These are phyloP conservation scores for Drechslerella coelobrocha DNA, from an alignment of 2,329 filamentous ascomycete species.

Conservation along the genomic window DNA sequence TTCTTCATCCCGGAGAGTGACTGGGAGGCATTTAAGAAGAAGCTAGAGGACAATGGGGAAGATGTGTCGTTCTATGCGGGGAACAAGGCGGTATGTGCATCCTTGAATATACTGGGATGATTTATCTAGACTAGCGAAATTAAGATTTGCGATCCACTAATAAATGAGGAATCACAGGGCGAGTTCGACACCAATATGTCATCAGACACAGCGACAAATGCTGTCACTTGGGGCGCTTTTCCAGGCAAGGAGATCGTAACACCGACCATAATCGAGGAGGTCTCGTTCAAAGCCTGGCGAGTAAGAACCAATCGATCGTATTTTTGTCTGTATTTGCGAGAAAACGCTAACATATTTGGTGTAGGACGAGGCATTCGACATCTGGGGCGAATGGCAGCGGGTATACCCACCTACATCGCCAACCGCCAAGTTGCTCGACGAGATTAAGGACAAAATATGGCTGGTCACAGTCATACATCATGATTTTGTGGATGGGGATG, in stretches of 20 bases:
- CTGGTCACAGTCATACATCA: constrained; percentile 91
- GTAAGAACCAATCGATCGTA: constrained; percentile 9
- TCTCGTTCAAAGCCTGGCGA: constrained; percentile 90
- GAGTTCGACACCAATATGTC: constrained; percentile 52
- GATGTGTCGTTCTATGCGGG: constrained; percentile 86
- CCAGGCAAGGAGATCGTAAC: constrained; percentile 94
- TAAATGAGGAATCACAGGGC: constrained; percentile 44
- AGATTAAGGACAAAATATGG: constrained; percentile 75
- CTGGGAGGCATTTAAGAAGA: constrained; percentile 71
- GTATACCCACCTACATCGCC: constrained; percentile 79
- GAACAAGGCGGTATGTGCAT: constrained; percentile 61
- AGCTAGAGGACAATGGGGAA: constrained; percentile 68
- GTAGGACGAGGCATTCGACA: constrained; percentile 86
- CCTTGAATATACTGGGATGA: not conserved
- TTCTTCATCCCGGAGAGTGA: constrained; percentile 82
- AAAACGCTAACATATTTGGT: constrained; percentile 6
- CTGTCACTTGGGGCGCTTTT: constrained; percentile 96
- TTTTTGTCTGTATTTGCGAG: not conserved
- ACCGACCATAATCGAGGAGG: constrained; percentile 94
- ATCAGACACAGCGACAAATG: constrained; percentile 67
- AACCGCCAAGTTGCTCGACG: constrained; percentile 74
- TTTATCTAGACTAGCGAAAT: too few relatives aligned
- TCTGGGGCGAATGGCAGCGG: constrained; percentile 91
- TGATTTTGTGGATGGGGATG: constrained; percentile 73
- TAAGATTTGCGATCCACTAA: too few relatives aligned